phyloP scores from a whole-genome alignment of 805 yeast species.

The Lipomyces spencermartinsiae region DNA sequence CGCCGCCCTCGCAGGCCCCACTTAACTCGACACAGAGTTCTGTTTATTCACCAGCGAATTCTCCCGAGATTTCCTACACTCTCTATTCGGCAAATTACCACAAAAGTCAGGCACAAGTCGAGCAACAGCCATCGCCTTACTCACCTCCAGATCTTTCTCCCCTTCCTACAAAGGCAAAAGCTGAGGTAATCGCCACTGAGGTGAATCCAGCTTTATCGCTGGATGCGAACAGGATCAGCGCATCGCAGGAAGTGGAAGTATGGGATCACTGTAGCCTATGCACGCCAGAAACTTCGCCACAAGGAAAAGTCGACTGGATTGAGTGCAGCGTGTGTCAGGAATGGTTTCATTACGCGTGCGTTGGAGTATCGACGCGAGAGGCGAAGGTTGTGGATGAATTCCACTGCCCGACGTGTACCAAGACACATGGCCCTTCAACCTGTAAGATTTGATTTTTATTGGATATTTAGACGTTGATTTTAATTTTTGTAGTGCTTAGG shows the following conservation, averaged over 20 bases:
- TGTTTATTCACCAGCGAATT: slow-evolving; percentile 27
- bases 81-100: slow-evolving; percentile 4
- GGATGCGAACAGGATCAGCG: not conserved
- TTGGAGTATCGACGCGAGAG: slow-evolving; percentile 49
- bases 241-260: slow-evolving; percentile 27
- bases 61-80: slow-evolving; percentile 29
- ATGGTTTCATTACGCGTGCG: slow-evolving; percentile 64
- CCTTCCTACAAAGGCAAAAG: not conserved
- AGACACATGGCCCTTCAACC: slow-evolving; percentile 56
- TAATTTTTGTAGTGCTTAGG: slow-evolving; percentile 48
- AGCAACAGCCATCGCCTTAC: slow-evolving; percentile 30
- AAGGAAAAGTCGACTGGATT: slow-evolving; percentile 53
- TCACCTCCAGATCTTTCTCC: slow-evolving; percentile 27
- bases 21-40: slow-evolving; percentile 7
- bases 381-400: slow-evolving; percentile 53
- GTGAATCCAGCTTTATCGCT: not conserved
- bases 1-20: slow-evolving; percentile 4
- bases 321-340: slow-evolving; percentile 61
- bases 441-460: slow-evolving; percentile 21
- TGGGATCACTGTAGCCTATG: slow-evolving; percentile 38
- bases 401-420: slow-evolving; percentile 61
- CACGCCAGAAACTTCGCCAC: slow-evolving; percentile 37
- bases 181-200: slow-evolving; percentile 9
- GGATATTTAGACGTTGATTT: not conserved
- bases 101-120: slow-evolving; percentile 14